Evolutionary conservation across 2,329 filamentous ascomycete genomes (phyloP).

Genomic region (Colletotrichum phormii): DNA sequence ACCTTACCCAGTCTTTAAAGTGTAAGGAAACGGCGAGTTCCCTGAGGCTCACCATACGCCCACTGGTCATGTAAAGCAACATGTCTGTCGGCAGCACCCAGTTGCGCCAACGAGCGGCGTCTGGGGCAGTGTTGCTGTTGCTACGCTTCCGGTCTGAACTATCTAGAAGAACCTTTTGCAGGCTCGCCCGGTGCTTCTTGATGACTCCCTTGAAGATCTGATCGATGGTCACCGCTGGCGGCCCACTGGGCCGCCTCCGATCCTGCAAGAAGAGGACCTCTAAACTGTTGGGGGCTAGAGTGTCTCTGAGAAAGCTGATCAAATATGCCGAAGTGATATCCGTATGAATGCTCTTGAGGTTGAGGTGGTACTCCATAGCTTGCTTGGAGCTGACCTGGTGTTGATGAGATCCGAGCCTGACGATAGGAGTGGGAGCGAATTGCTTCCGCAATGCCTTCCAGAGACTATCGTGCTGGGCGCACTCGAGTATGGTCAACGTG

Average conservation of each 20-base stretch:
- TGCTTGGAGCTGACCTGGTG: slow-evolving; percentile 43
- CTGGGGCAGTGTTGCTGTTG: slow-evolving; percentile 40
- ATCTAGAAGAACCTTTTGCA: slow-evolving; percentile 81
- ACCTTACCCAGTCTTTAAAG: slow-evolving; percentile 84
- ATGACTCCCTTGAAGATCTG: slow-evolving; percentile 78
- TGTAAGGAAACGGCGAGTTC: slow-evolving; percentile 80
- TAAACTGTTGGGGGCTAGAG: slow-evolving; percentile 81
- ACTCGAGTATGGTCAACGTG: slow-evolving; percentile 79
- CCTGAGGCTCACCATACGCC: slow-evolving; percentile 76
- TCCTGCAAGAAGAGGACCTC: slow-evolving; percentile 85
- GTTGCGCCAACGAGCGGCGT: slow-evolving; percentile 67
- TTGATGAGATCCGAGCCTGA: slow-evolving; percentile 16
- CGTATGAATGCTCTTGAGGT: slow-evolving; percentile 80
- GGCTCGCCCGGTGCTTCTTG: slow-evolving; percentile 75
- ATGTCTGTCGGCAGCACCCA: slow-evolving; percentile 80
- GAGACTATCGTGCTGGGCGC: slow-evolving; percentile 77
- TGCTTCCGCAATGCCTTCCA: slow-evolving; percentile 79
- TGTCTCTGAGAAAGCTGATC: slow-evolving; percentile 81
- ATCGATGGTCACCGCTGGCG: slow-evolving; percentile 71
- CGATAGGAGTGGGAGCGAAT: slow-evolving; percentile 60
- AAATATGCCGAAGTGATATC: slow-evolving; percentile 77
- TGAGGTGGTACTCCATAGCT: slow-evolving; percentile 68
- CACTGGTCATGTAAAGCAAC: slow-evolving; percentile 79
- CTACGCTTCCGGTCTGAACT: slow-evolving; percentile 65
- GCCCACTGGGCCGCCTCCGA: slow-evolving; percentile 56